Base-by-base conservation (phyloP, 805 yeast genomes). In the Geotrichum ghanense region DNA sequence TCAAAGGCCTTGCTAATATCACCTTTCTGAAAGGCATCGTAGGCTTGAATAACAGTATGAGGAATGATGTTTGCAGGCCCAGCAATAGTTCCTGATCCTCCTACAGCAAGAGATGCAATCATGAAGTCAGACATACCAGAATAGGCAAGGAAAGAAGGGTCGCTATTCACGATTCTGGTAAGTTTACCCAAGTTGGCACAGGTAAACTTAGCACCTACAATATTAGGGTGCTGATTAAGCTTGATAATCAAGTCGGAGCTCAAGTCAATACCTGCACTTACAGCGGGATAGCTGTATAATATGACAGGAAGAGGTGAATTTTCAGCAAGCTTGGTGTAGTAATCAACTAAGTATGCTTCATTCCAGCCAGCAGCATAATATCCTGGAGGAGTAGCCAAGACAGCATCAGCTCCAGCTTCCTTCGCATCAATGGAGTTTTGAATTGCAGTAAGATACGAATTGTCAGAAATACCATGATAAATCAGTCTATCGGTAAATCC, bases 261-360 rank as follows among this genome's bases (percentile, higher is more conserved):
- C 43, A 70, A 59, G 46, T 52, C 53, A 19, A 69, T 57, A 35
- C 61, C 60, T 53, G 68, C 68, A 34, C 67, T 59, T 7, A 69
- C 73, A 21, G 71, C 72, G 19, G 74, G 75, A 53, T 62, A 71
- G 46, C 66, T 63, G 56, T 70, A 71, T 35, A 71, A 54, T 53
- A 71, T 49, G 37, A 71, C 57, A 3, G 74, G 74, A 41, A 71
- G 52, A 1, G 62, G 60, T 1, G 70, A 58, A 16, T 54, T 53
- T 46, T 68, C 69, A 5, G 75, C 74, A 22, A 71, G 66, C 22
- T 59, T 58, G 7, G 59, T 58, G 52, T 55, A 67, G 68, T 64
- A 68, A 47, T 69, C 72, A 22, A 66, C 56, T 44, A 73, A 60
- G 19, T 73, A 76, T 34, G 63, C 61, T 51, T 70, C 75, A 4